Conservation (phyloP, 2,329 filamentous ascomycete genomes). For the Pseudocercospora crystallina region DNA sequence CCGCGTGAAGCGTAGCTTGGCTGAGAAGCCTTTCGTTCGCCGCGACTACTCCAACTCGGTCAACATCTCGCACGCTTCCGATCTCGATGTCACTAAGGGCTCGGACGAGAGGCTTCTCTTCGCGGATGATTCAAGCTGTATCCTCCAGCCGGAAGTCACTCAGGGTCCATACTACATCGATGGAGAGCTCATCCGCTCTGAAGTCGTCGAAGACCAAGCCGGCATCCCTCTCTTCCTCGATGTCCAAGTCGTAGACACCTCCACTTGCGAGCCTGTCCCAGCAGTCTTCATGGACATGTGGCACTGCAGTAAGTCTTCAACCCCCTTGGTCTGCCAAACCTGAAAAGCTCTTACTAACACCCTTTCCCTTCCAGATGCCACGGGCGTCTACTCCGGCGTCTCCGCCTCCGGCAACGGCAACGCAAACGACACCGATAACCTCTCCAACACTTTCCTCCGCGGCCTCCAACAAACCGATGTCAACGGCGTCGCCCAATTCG, state of each 20-base stretch:
- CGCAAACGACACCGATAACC: conserved; percentile 28
- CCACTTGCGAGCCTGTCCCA: conserved; percentile 44
- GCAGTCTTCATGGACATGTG: conserved; percentile 48
- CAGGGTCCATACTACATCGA: conserved; percentile 27
- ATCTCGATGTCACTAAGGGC: conserved; percentile 22
- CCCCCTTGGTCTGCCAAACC: too few species aligned
- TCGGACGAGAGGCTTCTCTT: conserved; percentile 23
- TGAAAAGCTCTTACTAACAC: too few species aligned
- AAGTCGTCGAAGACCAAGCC: conserved; percentile 44
- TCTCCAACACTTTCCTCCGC: conserved; percentile 42
- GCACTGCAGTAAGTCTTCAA: conserved; percentile 26
- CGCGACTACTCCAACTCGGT: conserved; percentile 26
- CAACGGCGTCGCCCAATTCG: conserved; percentile 45
- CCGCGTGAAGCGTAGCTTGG: conserved; percentile 22
- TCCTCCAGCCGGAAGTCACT: conserved; percentile 32
- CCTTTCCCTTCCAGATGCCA: conserved; percentile 31
- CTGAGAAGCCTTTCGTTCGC: conserved; percentile 20
- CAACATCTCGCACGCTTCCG: conserved; percentile 27
- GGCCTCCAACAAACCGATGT: conserved; percentile 43
- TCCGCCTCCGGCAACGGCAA: conserved; percentile 37
- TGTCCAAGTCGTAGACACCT: conserved; percentile 46
- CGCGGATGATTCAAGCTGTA: conserved; percentile 28
- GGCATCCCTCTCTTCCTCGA: conserved; percentile 46
- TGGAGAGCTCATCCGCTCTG: conserved; percentile 38
- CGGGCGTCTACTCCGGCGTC: conserved; percentile 47